Evolutionary conservation across 768 basidiomycete genomes (phyloP), one percentile per base, ranked within the genome.

Genomic region (Boletus reticuloceps): DNA sequence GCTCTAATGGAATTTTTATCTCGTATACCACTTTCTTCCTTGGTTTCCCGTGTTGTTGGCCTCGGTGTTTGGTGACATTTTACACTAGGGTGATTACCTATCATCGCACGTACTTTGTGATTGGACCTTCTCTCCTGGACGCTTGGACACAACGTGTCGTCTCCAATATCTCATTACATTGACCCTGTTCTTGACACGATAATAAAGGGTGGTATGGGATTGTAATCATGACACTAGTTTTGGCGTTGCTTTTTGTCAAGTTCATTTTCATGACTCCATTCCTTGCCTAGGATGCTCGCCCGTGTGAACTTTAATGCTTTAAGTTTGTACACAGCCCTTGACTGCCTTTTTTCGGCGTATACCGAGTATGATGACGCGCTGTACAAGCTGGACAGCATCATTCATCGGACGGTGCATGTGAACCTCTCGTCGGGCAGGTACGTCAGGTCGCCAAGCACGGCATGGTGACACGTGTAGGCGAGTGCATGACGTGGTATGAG

Each of bases 111-210:
- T 48, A 58, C 31, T 42, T 50, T 54, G 47, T 52, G 41, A 38
- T 53, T 20, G 68, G 64, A 70, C 69, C 25, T 58, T 50, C 29
- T 36, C 19, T 14, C 43, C 10, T 64, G 59, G 47, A 70, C 54
- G 43, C 31, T 65, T 60, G 58, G 58, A 62, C 58, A 59, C 41
- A 27, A 36, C 36, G 40, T 57, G 48, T 57, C 45, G 37, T 46
- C 50, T 50, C 50, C 46, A 46, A 39, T 46, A 32, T 54, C 55
- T 32, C 50, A 17, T 54, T 9, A 50, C 61, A 45, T 50, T 31
- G 17, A 42, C 32, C 38, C 36, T 46, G 19, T 42, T 44, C 11
- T 36, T 31, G 42, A 27, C 40, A 13, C 14, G 10, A 7, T 45
- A 47, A 47, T 55, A 6, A 42, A 43, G 19, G 36, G 31, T 51